Conservation (phyloP, 495 filamentous ascomycete genomes). For the Aspergillus sclerotiicarbonarius region DNA sequence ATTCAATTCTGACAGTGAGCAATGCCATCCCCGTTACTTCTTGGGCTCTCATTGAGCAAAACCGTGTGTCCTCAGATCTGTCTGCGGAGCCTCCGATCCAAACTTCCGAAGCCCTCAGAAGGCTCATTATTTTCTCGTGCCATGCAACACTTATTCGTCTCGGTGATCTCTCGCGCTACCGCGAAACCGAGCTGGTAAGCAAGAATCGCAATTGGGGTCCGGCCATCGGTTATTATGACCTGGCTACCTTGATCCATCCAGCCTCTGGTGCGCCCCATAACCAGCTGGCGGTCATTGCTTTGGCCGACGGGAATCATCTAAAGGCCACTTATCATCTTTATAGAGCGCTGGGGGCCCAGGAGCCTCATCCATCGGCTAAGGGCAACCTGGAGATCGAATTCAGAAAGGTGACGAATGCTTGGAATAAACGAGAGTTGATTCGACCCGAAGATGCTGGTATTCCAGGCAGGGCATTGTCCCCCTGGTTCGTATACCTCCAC, state of each 20-base stretch:
- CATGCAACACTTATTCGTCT: conserved; percentile 81
- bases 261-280: conserved; percentile 79
- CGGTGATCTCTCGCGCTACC: conserved; percentile 89
- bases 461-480: conserved; percentile 55
- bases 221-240: conserved; percentile 78
- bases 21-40: not conserved
- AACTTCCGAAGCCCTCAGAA: conserved; percentile 47
- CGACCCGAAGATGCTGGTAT: conserved; percentile 50
- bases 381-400: conserved; percentile 80
- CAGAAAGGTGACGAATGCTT: conserved; percentile 62
- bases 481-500: conserved; percentile 87
- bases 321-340: conserved; percentile 87
- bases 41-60: conserved; percentile 25
- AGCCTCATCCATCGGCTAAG: conserved; percentile 69
- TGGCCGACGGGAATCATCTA: conserved; percentile 72
- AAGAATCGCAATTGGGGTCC: conserved; percentile 75
- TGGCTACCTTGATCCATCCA: conserved; percentile 77
- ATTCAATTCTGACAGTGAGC: conserved; percentile 60
- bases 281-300: conserved; percentile 81
- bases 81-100: conserved; percentile 37
- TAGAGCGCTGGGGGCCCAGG: conserved; percentile 67
- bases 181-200: conserved; percentile 63
- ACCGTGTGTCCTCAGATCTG: conserved; percentile 33
- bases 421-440: conserved; percentile 59
- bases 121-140: conserved; percentile 67